Conservation (phyloP, 768 basidiomycete species). For the Pluteus cervinus region DNA sequence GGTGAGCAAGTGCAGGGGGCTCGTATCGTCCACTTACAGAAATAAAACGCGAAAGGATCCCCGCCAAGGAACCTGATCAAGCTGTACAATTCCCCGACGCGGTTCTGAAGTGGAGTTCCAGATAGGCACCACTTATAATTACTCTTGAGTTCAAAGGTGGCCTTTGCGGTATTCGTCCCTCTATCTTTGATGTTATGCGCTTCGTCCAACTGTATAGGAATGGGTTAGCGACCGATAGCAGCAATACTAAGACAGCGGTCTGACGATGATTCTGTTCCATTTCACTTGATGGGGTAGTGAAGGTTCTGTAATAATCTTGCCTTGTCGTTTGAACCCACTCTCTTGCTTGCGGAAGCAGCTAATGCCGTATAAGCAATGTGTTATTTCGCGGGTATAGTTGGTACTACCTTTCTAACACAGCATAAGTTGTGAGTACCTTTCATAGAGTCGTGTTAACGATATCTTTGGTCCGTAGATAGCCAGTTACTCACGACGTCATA, state of each 20-base stretch:
- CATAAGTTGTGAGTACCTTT: constrained; percentile 80
- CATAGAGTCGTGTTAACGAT: background rate
- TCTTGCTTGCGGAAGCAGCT: constrained; percentile 92
- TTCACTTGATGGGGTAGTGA: constrained; percentile 79
- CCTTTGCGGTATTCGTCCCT: constrained; percentile 91
- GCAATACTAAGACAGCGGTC: constrained; percentile 17
- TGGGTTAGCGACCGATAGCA: constrained; percentile 1
- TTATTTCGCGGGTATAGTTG: background rate
- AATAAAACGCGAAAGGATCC: constrained; percentile 88
- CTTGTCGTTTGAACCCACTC: constrained; percentile 85
- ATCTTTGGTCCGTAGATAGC: background rate
- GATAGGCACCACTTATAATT: constrained; percentile 92
- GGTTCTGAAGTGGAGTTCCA: constrained; percentile 93
- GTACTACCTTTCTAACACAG: constrained; percentile 69
- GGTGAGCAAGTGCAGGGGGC: constrained; percentile 1
- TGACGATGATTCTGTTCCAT: constrained; percentile 77
- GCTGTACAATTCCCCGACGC: constrained; percentile 98
- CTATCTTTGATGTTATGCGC: constrained; percentile 99
- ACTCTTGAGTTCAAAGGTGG: constrained; percentile 83
- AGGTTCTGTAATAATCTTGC: constrained; percentile 78
- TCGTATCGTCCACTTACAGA: constrained; percentile 48
- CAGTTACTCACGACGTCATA: constrained; percentile 73
- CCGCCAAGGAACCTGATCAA: constrained; percentile 89
- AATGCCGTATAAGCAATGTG: background rate
- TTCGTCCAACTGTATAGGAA: constrained; percentile 67